Evolutionary conservation across 139 green algal genomes (phyloP), one percentile per base, ranked within the genome.

Genomic region (Coccomyxa sp.): DNA sequence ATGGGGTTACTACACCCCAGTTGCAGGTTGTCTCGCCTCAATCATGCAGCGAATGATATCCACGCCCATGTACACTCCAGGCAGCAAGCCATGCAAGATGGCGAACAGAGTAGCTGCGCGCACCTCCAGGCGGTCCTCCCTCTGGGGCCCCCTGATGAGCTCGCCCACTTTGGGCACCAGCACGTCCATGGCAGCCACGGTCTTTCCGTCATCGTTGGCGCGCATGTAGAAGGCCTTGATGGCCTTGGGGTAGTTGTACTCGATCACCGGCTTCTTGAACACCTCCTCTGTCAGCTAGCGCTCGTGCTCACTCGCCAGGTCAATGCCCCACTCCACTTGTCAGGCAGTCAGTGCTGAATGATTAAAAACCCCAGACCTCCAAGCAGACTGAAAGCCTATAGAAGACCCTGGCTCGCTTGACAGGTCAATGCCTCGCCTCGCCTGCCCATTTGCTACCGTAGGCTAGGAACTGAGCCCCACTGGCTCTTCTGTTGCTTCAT

Each of bases 151-250:
- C 60, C 95, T 95, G 67, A 98, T 94, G 25, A 98, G 93, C 91
- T 98, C 95, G 16, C 95, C 95, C 51, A 98, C 96, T 83, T 93
- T 93, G 30, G 96, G 96, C 85, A 99, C 97, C 76, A 99, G 90
- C 81, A 99, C 94, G 86, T 99, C 97, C 94, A 99, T 99, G 68
- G 97, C 97, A 17, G 96, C 96, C 45, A 99, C 97, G 0, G 97
- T 99, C 90, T 96, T 98, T 84, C 90, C 90, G 86, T 99, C 97
- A 57, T 96, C 92, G 88, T 99, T 99, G 51, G 96, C 89, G 76
- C 94, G 92, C 97, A 99, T 99, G 93, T 99, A 99, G 90, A 99
- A 99, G 32, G 97, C 95, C 91, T 97, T 97, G 92, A 98, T 98
- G 25, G 93, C 95, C 84, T 97, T 96, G 81, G 95, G 95, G 90